phyloP scores from a whole-genome alignment of 495 filamentous ascomycete genomes.

The Tuber indicum region DNA sequence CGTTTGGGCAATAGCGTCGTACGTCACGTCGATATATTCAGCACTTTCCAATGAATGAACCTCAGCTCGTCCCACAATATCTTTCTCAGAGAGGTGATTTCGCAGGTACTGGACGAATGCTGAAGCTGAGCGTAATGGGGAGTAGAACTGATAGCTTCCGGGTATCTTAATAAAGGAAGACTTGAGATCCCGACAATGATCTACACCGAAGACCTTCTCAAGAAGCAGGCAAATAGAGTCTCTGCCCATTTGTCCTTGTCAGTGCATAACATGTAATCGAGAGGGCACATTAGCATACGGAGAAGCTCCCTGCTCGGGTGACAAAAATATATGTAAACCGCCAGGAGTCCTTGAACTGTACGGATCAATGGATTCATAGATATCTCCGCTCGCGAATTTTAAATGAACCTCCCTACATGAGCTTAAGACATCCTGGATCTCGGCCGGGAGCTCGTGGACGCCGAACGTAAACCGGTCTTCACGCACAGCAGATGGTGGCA shows the following conservation, averaged over 20 bases:
- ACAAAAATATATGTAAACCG: slow-evolving; percentile 78
- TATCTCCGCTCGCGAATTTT: slow-evolving; percentile 60
- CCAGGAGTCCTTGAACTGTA: slow-evolving; percentile 67
- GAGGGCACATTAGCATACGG: slow-evolving; percentile 42
- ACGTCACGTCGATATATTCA: slow-evolving; percentile 68
- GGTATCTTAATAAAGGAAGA: slow-evolving; percentile 62
- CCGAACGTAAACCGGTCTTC: slow-evolving; percentile 74
- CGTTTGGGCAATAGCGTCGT: slow-evolving; percentile 62
- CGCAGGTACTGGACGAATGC: slow-evolving; percentile 55
- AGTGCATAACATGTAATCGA: slow-evolving; percentile 4
- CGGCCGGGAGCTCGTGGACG: slow-evolving; percentile 63
- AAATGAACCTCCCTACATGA: slow-evolving; percentile 69
- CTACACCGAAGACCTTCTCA: slow-evolving; percentile 54
- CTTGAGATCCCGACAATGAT: slow-evolving; percentile 54
- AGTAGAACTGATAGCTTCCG: slow-evolving; percentile 58
- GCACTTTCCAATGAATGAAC: slow-evolving; percentile 42
- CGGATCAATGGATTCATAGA: slow-evolving; percentile 58
- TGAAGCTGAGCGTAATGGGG: slow-evolving; percentile 56
- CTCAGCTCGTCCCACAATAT: not conserved
- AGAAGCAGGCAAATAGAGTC: slow-evolving; percentile 55
- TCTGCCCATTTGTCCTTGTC: slow-evolving; percentile 45
- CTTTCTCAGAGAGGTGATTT: slow-evolving; percentile 50
- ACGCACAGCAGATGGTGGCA: slow-evolving; percentile 56
- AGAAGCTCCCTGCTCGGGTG: slow-evolving; percentile 47
- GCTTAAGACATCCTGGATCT: slow-evolving; percentile 59